Evolutionary conservation across 257 asterid genomes (phyloP), one percentile per base, ranked within the genome.

Genomic region (Marsdenia floribunda): DNA sequence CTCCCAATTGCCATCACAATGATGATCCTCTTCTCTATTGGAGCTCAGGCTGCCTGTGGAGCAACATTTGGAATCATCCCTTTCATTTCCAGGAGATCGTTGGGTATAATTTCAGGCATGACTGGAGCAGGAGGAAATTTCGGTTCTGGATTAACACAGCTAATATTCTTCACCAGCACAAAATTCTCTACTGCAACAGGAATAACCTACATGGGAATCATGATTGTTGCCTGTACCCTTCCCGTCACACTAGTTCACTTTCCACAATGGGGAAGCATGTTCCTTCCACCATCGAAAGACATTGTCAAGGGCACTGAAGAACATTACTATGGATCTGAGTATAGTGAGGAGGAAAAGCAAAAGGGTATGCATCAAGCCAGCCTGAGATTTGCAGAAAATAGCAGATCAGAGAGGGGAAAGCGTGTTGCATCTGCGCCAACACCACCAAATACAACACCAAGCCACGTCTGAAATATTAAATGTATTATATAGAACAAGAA

Each of bases 1-100:
- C 89, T 90, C 0, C 82, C 84, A 0, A 1, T 84, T 0, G 93
- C 96, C 4, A 42, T 90, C 6, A 16, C 77, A 3, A 40, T 22
- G 75, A 90, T 90, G 96, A 86, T 90, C 86, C 73, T 86, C 58
- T 90, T 90, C 90, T 90, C 96, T 4, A 26, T 86, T 0, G 86
- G 86, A 64, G 86, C 84, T 10, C 89, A 86, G 38, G 86, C 89
- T 0, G 89, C 89, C 2, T 86, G 89, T 40, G 89, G 89, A 12
- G 89, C 89, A 24, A 79, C 87, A 1, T 86, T 76, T 44, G 89
- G 89, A 13, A 70, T 86, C 58, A 81, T 81, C 26, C 89, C 89
- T 3, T 86, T 83, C 26, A 70, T 86, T 66, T 86, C 87, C 11
- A 81, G 87, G 1, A 67, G 90, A 37, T 81, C 90, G 1, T n/a